These are phyloP conservation scores for Coix lacrymajobi DNA, from an alignment of 176 grass and related monocot genomes.

Conservation along the genomic window DNA sequence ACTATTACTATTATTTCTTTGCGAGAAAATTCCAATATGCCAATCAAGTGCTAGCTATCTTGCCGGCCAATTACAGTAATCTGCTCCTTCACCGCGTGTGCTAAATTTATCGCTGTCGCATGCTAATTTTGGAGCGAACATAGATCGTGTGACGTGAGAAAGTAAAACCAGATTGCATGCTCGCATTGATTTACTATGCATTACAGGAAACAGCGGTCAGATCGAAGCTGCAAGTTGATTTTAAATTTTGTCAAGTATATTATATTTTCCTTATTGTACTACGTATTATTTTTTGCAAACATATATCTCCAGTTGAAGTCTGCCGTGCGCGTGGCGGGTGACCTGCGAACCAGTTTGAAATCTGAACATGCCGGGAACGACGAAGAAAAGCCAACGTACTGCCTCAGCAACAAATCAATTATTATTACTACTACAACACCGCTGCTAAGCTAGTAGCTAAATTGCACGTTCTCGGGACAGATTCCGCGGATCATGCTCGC, in stretches of 20 bases:
- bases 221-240: neutral
- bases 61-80: neutral
- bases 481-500: conserved; percentile 24
- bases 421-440: no score
- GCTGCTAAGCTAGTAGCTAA: no score
- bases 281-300: no score
- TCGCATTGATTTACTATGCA: neutral
- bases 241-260: neutral
- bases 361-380: conserved; percentile 1
- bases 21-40: neutral
- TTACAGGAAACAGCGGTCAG: neutral
- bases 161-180: neutral
- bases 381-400: neutral
- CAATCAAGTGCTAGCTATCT: neutral
- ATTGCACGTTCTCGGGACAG: conserved; percentile 21
- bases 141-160: neutral
- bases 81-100: neutral
- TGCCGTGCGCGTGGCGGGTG: neutral
- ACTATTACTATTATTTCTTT: no score
- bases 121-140: neutral
- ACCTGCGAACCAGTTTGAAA: neutral
- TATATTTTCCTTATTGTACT: no score
- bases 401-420: no score
- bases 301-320: no score
- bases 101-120: neutral